phyloP scores from a whole-genome alignment of 164 flowering plant species.

The Akebia trifoliata region DNA sequence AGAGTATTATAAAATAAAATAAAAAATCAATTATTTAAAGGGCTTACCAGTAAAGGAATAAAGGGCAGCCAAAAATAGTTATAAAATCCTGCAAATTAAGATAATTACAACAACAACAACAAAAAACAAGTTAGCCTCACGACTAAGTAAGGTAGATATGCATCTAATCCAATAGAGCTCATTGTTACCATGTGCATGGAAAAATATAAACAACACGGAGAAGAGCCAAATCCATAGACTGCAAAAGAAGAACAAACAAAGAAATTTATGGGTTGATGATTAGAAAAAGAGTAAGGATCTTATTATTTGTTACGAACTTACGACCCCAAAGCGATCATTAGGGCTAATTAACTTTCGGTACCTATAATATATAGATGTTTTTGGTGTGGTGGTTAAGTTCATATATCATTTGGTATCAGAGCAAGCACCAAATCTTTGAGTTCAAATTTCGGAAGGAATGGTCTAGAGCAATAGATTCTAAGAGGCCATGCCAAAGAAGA shows the following conservation, averaged over 20 bases:
- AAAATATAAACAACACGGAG: conserved; percentile 51
- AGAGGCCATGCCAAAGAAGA: too few species aligned
- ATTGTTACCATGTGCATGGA: conserved; percentile 47
- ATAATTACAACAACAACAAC: not conserved
- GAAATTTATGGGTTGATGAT: too few species aligned
- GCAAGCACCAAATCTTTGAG: too few species aligned
- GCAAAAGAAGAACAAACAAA: conserved; percentile 15
- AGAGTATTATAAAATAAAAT: not conserved
- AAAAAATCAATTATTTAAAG: not conserved
- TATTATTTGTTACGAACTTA: too few species aligned
- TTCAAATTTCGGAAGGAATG: too few species aligned
- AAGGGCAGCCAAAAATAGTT: conserved; percentile 59
- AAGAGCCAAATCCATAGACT: conserved; percentile 64
- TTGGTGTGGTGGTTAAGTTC: too few species aligned
- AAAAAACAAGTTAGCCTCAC: not conserved
- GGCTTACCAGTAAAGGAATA: conserved; percentile 50
- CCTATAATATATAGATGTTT: too few species aligned
- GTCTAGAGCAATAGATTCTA: too few species aligned
- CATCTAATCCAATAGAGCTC: not conserved
- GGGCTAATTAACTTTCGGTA: too few species aligned
- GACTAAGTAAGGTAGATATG: not conserved
- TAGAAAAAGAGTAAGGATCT: too few species aligned
- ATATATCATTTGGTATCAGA: too few species aligned
- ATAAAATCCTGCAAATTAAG: conserved; percentile 51
- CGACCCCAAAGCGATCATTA: too few species aligned